These are phyloP conservation scores for Diaporthe citrichinensis DNA, from an alignment of 2,329 filamentous ascomycete genomes.

Conservation along the genomic window DNA sequence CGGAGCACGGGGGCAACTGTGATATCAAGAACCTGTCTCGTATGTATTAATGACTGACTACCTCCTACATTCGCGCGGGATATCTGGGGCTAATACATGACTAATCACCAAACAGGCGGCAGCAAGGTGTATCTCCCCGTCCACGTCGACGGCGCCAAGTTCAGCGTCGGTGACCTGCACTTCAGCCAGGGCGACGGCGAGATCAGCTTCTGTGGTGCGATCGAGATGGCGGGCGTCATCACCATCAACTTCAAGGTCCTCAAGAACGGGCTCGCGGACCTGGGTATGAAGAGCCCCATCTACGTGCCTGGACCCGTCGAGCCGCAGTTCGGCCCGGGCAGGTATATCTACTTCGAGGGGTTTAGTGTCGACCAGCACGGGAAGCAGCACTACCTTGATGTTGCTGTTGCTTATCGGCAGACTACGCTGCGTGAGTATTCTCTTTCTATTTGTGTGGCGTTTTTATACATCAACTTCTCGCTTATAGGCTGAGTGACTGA, in stretches of 20 bases:
- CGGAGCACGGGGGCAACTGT: constrained; percentile 91
- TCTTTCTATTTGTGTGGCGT: constrained; percentile 25
- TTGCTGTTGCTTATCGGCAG: constrained; percentile 88
- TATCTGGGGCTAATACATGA: no score
- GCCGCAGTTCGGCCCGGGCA: constrained; percentile 86
- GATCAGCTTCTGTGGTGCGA: constrained; percentile 90
- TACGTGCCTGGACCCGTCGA: constrained; percentile 91
- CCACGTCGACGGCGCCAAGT: constrained; percentile 89
- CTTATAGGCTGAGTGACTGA: background rate
- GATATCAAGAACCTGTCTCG: constrained; percentile 85
- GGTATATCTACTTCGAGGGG: constrained; percentile 89
- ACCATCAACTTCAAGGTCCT: constrained; percentile 92
- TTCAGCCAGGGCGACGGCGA: constrained; percentile 92
- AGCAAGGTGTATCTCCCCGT: constrained; percentile 90
- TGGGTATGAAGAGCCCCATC: constrained; percentile 86
- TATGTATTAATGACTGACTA: no score
- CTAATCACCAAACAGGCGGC: no score
- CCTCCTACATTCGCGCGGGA: no score
- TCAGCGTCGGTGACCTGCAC: constrained; percentile 90
- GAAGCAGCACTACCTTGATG: constrained; percentile 91
- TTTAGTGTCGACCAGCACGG: constrained; percentile 91
- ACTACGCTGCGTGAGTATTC: constrained; percentile 71
- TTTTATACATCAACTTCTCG: background rate
- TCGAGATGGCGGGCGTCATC: constrained; percentile 94
- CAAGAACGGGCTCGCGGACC: constrained; percentile 81